Evolutionary conservation across 768 basidiomycete genomes (phyloP).

Genomic region (Paxillus involutus): DNA sequence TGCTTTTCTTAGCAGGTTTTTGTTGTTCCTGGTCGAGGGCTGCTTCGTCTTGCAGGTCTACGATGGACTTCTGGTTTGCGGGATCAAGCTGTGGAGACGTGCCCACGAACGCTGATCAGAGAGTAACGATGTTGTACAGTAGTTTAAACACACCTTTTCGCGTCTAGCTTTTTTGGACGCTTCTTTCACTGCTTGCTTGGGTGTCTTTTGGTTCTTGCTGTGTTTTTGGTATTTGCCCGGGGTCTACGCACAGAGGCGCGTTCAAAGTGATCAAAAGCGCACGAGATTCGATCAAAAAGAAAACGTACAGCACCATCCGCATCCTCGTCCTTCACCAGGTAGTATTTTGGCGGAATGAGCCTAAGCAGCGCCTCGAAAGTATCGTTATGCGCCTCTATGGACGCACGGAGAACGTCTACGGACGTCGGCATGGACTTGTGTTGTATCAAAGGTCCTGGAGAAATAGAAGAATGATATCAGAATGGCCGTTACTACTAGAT

Average conservation of each 20-base stretch:
- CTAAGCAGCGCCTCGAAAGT: slow-evolving; percentile 81
- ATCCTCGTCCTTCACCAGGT: slow-evolving; percentile 43
- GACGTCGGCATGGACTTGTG: slow-evolving; percentile 48
- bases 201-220: slow-evolving; percentile 80
- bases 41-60: slow-evolving; percentile 72
- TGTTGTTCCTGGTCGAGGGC: slow-evolving; percentile 26
- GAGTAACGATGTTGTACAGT: no score
- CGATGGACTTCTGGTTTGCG: slow-evolving; percentile 74
- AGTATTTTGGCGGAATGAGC: slow-evolving; percentile 89
- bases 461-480: no score
- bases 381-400: slow-evolving; percentile 82
- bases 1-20: slow-evolving; percentile 19
- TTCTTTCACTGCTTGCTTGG: slow-evolving; percentile 87
- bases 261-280: background rate
- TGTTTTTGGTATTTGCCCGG: slow-evolving; percentile 81
- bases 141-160: slow-evolving; percentile 55
- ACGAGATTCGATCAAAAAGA: background rate
- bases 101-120: background rate
- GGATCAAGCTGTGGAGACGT: slow-evolving; percentile 75
- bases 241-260: slow-evolving; percentile 30
- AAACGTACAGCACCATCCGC: slow-evolving; percentile 13
- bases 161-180: slow-evolving; percentile 85
- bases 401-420: slow-evolving; percentile 47
- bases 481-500: no score
- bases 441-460: background rate